A percentile compares a stretch with the other conserved stretches of the same genome.
Evolutionary conservation across 2,329 filamentous ascomycete species (phyloP).

Genomic region (Hypoxylon sp.): DNA sequence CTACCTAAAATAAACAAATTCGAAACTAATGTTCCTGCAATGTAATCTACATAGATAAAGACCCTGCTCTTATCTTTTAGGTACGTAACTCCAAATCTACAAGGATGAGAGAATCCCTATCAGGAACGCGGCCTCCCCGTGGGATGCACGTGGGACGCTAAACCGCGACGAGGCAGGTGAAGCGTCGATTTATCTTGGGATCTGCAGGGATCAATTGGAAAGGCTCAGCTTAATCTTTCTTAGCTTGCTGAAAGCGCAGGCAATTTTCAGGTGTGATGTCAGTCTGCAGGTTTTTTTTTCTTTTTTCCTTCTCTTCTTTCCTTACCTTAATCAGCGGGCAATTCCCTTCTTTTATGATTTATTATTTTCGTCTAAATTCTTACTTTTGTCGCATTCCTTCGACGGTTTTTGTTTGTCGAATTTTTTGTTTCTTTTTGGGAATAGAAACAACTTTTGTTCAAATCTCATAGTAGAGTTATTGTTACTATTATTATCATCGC

Average conservation of each 20-base stretch:
- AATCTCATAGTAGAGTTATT: background rate
- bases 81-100: constrained; percentile 8
- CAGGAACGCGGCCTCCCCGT: constrained; percentile 17
- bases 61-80: constrained; percentile 29
- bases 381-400: background rate
- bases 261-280: constrained; percentile 30
- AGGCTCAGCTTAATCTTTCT: background rate
- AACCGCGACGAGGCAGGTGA: constrained; percentile 15
- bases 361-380: background rate
- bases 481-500: background rate
- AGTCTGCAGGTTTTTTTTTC: constrained; percentile 19
- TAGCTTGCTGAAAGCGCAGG: constrained; percentile 8
- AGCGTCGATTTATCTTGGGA: constrained; percentile 17
- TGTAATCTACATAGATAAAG: too few relatives aligned
- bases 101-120: constrained; percentile 19
- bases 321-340: constrained; percentile 11
- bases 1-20: too few relatives aligned
- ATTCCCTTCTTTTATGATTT: constrained; percentile 21
- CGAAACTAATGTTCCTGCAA: too few relatives aligned
- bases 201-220: constrained; percentile 16
- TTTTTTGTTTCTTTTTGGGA: too few relatives aligned
- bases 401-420: background rate
- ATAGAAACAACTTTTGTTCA: background rate
- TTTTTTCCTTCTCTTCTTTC: background rate
- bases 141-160: constrained; percentile 21